Evolutionary conservation across 805 yeast genomes (phyloP).

Genomic region (Monosporozyma unispora): DNA sequence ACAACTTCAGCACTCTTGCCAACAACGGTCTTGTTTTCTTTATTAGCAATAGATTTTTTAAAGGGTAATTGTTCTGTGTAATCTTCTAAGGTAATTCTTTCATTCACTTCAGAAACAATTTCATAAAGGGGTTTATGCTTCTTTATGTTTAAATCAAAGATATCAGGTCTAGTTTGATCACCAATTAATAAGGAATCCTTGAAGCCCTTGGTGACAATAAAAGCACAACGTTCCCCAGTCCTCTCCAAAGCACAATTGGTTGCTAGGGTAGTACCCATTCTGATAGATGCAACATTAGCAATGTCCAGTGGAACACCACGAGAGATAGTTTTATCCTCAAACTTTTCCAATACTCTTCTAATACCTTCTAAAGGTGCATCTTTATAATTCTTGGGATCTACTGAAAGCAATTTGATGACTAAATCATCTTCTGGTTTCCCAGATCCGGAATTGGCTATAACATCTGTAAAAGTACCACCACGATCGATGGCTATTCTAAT

Average conservation of each 20-base stretch:
- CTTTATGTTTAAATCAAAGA: conserved; percentile 71
- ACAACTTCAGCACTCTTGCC: conserved; percentile 68
- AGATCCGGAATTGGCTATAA: conserved; percentile 42
- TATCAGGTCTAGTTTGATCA: conserved; percentile 83
- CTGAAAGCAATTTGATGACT: conserved; percentile 73
- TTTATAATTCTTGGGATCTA: conserved; percentile 75
- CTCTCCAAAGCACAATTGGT: conserved; percentile 90
- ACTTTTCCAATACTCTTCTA: conserved; percentile 60
- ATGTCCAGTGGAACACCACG: conserved; percentile 54
- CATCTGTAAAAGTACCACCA: conserved; percentile 91
- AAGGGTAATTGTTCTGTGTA: conserved; percentile 62
- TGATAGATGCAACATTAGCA: conserved; percentile 51
- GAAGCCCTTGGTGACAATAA: conserved; percentile 83
- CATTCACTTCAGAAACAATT: conserved; percentile 76
- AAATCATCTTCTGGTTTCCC: conserved; percentile 46
- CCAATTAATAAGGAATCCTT: conserved; percentile 77
- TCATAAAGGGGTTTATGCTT: conserved; percentile 68
- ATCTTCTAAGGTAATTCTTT: conserved; percentile 77
- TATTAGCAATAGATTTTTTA: conserved; percentile 19
- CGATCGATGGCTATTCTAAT: conserved; percentile 43
- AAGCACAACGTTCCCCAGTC: conserved; percentile 82
- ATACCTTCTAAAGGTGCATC: conserved; percentile 95
- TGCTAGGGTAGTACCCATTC: conserved; percentile 95
- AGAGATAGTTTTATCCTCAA: conserved; percentile 46
- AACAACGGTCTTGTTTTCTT: conserved; percentile 27